Evolutionary conservation across 106 monocot species (phyloP), one percentile per base, ranked within the genome.

Genomic region (Chionographis japonica): DNA sequence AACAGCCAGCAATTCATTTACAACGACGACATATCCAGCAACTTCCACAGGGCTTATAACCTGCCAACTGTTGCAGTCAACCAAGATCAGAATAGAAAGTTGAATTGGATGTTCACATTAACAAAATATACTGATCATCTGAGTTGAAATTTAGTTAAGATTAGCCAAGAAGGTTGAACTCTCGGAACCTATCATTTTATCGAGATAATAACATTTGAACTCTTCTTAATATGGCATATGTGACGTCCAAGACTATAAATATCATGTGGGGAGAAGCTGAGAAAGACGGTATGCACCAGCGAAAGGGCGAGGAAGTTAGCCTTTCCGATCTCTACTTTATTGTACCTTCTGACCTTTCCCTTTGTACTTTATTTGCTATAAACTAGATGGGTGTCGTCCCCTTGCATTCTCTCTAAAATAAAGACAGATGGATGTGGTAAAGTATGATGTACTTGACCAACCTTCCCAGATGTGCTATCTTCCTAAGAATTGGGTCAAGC

Each of bases 1-100:
- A 59, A 92, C 97, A 54, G 87, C 51, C 50, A 87, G 75, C 53
- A 92, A 75, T 70, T 92, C 92, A 81, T 93, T 76, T 6, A 93
- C 89, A 19, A 69, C 74, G 18, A 66, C 83, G 66, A 98, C 67
- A 68, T 98, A 90, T 62, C 97, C 97, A 41, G 83, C 64, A 76
- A 90, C 97, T 77, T 93, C 97, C 67, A 85, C 83, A 4, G 90
- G 92, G 74, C 97, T 98, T 71, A 98, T 98, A 63, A 98, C 77
- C 78, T 98, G 97, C 92, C 97, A 98, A 62, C 97, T 97, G 92
- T 60, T 52, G 12, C 53, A 79, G 15, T 66, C 39, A 54, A 3
- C 36, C 12, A 58, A 70, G 36, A 40, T 54, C 14, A 64, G 17
- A 50, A 68, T n/a, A 72, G 50, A 46, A 57, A 19, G 37, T 19